Evolutionary conservation across 345 rosid genomes (phyloP).

Genomic region (Camelina neglecta): DNA sequence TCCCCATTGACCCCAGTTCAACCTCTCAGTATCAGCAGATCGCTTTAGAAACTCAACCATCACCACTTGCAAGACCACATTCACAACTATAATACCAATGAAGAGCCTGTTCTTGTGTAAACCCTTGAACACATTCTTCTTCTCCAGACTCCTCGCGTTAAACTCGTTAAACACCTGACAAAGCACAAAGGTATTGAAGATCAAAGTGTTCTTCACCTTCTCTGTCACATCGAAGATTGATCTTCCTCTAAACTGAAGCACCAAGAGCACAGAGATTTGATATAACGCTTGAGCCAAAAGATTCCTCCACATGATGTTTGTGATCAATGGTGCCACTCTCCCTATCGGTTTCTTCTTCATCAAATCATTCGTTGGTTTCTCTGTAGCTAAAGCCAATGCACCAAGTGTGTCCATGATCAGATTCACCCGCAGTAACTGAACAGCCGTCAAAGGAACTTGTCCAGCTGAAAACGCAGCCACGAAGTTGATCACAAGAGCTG

Average conservation of each 20-base stretch:
- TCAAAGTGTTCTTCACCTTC: conserved; percentile 65
- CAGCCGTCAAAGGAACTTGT: conserved; percentile 63
- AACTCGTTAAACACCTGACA: conserved; percentile 88
- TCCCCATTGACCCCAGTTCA: conserved; percentile 72
- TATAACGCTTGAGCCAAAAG: conserved; percentile 60
- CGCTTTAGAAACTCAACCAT: conserved; percentile 78
- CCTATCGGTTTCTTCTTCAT: no score
- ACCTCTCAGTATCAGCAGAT: conserved; percentile 76
- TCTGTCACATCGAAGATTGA: conserved; percentile 56
- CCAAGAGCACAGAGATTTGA: conserved; percentile 65
- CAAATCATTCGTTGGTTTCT: no score
- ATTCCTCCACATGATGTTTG: no score
- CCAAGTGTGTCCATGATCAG: conserved; percentile 82
- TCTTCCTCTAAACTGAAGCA: conserved; percentile 68
- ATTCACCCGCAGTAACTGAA: conserved; percentile 79
- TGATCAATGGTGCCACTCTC: no score
- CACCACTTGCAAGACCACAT: conserved; percentile 63
- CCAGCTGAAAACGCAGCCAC: no score
- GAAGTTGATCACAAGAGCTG: no score
- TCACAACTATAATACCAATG: conserved; percentile 57
- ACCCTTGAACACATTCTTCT: conserved; percentile 73
- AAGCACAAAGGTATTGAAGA: conserved; percentile 71
- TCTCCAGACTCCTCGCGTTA: conserved; percentile 75
- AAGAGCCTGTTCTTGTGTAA: conserved; percentile 70
- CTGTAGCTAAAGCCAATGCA: conserved; percentile 35